phyloP scores from a whole-genome alignment of 257 asterid genomes.

The Solanum boliviense region DNA sequence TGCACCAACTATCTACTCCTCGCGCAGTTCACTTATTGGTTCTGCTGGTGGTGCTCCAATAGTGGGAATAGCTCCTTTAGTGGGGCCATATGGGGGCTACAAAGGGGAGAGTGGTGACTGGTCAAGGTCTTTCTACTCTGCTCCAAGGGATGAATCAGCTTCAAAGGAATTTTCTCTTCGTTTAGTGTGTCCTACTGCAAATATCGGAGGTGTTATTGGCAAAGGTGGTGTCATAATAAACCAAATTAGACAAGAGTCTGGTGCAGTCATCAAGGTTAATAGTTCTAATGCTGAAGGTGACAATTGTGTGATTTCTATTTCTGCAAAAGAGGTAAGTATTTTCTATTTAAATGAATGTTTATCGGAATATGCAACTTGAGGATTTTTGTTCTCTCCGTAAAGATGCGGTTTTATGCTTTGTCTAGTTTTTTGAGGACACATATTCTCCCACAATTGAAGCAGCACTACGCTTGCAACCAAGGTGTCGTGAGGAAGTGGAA shows the following conservation, averaged over 20 bases:
- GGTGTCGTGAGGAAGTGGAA: slow-evolving; percentile 14
- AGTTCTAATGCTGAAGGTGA: slow-evolving; percentile 15
- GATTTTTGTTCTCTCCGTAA: neutral
- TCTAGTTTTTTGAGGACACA: slow-evolving; percentile 11
- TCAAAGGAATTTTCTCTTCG: slow-evolving; percentile 16
- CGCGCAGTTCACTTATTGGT: slow-evolving; percentile 7
- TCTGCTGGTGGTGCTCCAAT: slow-evolving; percentile 7
- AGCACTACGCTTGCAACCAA: slow-evolving; percentile 14
- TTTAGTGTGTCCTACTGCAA: slow-evolving; percentile 13
- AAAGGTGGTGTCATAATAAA: slow-evolving; percentile 18
- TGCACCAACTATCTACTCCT: slow-evolving; percentile 5
- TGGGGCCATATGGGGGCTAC: slow-evolving; percentile 16
- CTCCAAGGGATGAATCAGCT: slow-evolving; percentile 14
- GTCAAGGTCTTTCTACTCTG: slow-evolving; percentile 3
- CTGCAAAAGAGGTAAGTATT: slow-evolving; percentile 6
- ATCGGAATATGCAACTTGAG: neutral
- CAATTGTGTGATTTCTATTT: slow-evolving; percentile 13
- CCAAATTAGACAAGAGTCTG: slow-evolving; percentile 18
- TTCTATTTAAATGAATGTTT: neutral
- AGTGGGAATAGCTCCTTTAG: slow-evolving; percentile 14
- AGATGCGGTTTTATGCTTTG: neutral
- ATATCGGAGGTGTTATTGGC: slow-evolving; percentile 16
- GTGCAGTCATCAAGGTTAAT: slow-evolving; percentile 15
- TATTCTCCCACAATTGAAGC: slow-evolving; percentile 18
- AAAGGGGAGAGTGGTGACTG: slow-evolving; percentile 14